Base-by-base conservation (phyloP, 148 eudicot species). In the Pouteria glomerata region DNA sequence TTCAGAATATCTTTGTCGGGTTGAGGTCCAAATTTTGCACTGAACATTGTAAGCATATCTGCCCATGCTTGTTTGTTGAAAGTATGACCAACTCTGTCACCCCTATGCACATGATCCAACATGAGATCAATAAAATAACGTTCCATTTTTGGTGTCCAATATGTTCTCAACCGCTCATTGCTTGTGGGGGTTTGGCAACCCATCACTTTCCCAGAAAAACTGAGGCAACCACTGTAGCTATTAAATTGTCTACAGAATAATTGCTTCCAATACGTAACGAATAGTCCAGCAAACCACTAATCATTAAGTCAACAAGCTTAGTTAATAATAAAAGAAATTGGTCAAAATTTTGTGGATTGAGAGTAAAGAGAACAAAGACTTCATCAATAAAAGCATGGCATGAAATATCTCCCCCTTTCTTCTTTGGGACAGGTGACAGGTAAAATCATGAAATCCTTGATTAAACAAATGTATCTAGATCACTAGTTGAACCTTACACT, bases 131-230 rank as follows among this genome's bases (percentile, higher is more conserved):
- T 26, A 56, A 69, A 69, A 29, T 56, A 56, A 7, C 63, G 23
- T 16, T 69, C 73, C 73, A 69, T 69, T 35, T 50, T 27, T 8
- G 73, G 73, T 0, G 73, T 69, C 73, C 73, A 69, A 56, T 53
- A 53, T 23, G 6, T 21, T 23, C 72, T 68, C 10, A 26, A 55
- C 35, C 35, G 16, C 6, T 69, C 73, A 69, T 35, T 37, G 37
- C 26, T 55, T 27, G 35, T 15, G 39, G 73, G 24, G 35, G 26
- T 56, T 69, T 39, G 73, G 63, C 73, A 14, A 27, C 37, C 63
- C 73, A 69, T 56, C 56, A 23, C 52, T 53, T 37, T 50, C 23
- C 53, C 47, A 35, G 34, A 27, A 26, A 31, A 53, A 69, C 18
- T 34, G 61, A 26, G 35, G 41, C 23, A 37, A 69, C 37, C 31